Conservation (phyloP, 2,329 filamentous ascomycete genomes). For the Botrytis deweyae region DNA sequence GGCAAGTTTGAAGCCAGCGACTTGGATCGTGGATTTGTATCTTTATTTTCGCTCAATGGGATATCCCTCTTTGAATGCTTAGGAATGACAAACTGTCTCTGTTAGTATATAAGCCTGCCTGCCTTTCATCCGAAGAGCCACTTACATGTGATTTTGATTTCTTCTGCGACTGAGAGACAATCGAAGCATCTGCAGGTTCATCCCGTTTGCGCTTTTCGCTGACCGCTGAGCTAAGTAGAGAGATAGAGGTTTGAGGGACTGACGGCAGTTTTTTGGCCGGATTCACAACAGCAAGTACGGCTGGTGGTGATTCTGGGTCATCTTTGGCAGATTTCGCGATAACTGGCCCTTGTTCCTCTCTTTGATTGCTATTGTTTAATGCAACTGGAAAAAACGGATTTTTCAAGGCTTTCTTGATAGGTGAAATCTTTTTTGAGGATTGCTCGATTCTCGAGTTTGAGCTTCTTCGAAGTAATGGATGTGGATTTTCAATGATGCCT, state of each 20-base stretch:
- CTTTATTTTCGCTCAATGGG: too few species aligned
- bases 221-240: too few species aligned
- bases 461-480: background rate
- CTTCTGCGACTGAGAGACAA: background rate
- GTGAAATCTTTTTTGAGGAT: background rate
- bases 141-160: conserved; percentile 5
- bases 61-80: background rate
- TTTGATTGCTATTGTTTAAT: background rate
- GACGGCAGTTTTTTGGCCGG: background rate
- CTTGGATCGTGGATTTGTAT: background rate
- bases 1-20: background rate
- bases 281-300: background rate
- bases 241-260: background rate
- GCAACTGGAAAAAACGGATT: background rate
- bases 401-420: too few species aligned
- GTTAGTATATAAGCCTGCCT: background rate
- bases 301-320: background rate
- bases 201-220: conserved; percentile 12
- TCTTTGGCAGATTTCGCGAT: background rate
- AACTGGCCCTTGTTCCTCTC: background rate
- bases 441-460: background rate
- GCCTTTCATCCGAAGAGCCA: background rate
- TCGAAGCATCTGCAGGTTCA: background rate
- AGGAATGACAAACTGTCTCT: background rate
- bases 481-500: background rate